Conservation (phyloP, 2,329 filamentous ascomycete genomes). For the Biscogniauxia mediterranea region DNA sequence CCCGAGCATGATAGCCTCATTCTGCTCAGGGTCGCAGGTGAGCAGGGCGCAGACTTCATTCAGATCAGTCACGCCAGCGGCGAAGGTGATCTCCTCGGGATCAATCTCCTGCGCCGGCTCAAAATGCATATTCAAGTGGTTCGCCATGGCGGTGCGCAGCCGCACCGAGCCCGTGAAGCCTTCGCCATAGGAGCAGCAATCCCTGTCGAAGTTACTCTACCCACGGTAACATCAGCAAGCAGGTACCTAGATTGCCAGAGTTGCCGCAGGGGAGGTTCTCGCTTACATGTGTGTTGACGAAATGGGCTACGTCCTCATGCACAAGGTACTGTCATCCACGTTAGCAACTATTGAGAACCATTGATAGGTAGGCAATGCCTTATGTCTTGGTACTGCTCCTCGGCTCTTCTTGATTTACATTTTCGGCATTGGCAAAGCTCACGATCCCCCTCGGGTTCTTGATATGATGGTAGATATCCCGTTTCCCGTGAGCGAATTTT, state of each 20-base stretch:
- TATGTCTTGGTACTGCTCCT: neutral
- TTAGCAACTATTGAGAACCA: neutral
- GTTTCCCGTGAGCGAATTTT: conserved; percentile 16
- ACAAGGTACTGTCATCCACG: conserved; percentile 9
- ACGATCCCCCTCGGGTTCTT: conserved; percentile 19
- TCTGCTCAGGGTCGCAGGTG: conserved; percentile 20
- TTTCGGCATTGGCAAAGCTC: conserved; percentile 20
- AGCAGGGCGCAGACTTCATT: conserved; percentile 24
- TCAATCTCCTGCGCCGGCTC: conserved; percentile 15
- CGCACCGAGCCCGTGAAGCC: conserved; percentile 22
- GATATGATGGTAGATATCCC: conserved; percentile 14
- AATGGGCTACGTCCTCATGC: conserved; percentile 12
- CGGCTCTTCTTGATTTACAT: conserved; percentile 8
- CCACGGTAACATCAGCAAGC: neutral
- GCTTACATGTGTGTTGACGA: conserved; percentile 16
- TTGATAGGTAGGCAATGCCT: no score
- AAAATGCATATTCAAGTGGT: conserved; percentile 24
- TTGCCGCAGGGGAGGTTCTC: neutral
- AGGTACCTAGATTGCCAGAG: neutral
- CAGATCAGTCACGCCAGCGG: conserved; percentile 22
- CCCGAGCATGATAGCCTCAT: conserved; percentile 17
- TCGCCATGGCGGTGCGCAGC: conserved; percentile 23
- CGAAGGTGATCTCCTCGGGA: conserved; percentile 25
- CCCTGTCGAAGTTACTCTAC: conserved; percentile 17
- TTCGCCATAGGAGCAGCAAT: conserved; percentile 20